Base-by-base conservation (phyloP, 495 filamentous ascomycete genomes). In the Neurospora sp. region DNA sequence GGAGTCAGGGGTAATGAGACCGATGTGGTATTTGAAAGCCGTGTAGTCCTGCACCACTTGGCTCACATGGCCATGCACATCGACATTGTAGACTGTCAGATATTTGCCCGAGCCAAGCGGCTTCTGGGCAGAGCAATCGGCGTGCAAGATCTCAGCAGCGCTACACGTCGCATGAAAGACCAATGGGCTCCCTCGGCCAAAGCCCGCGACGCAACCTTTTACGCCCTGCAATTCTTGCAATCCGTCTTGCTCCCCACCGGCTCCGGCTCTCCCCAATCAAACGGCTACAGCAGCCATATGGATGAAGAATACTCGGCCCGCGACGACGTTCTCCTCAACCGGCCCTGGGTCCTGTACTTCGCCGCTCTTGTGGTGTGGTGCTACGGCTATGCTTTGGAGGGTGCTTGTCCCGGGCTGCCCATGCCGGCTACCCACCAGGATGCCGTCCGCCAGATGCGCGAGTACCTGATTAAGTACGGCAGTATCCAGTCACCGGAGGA, bases 31-130 rank as follows among this genome's bases (percentile, higher is more conserved):
- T 94, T 94, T 74, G 92, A 98, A 77, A 92, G 89, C 74, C 88
- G 94, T 65, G 95, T 91, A 31, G 94, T 97, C 20, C 84, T 98
- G 65, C 95, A 99, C 78, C 93, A 95, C 73, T 84, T 99, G 10
- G 96, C 96, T 4, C 96, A 99, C 79, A 98, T 99, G 94, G 94
- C 92, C 4, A 97, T 97, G 86, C 95, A 98, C 79, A 95, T 98
- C 10, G 96, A 98, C 78, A 92, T 98, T 65, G 92, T 95, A n/a
- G 95, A 98, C 79, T 94, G 94, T 77, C 96, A 98, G 80, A 96
- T 98, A 73, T 98, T 96, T 78, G 96, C 94, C 10, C 91, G 94
- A 3, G 93, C 95, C 0, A 89, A 90, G 71, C 85, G 94, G 27
- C 85, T 98, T 11, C 88, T 99, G 41, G 95, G 96, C 11, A 90